Evolutionary conservation across 164 flowering plant species (phyloP).

Genomic region (Dillenia suffruticosa): DNA sequence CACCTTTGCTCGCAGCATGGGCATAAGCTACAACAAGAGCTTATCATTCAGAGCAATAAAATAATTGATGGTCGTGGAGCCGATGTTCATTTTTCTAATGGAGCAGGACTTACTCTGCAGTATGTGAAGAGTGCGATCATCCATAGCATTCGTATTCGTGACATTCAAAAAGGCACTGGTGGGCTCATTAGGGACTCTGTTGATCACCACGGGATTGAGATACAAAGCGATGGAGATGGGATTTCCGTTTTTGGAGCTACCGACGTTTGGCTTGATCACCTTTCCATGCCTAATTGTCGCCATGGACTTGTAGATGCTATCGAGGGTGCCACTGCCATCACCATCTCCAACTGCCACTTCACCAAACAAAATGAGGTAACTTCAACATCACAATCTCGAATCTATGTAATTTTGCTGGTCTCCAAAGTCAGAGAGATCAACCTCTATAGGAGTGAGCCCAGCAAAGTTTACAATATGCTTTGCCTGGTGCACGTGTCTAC

Average conservation of each 20-base stretch:
- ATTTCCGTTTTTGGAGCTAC: constrained; percentile 53
- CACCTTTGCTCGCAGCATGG: constrained; percentile 47
- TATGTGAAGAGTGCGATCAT: constrained; percentile 49
- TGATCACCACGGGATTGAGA: constrained; percentile 40
- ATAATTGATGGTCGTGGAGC: constrained; percentile 59
- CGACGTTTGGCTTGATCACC: constrained; percentile 65
- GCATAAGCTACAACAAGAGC: constrained; percentile 9
- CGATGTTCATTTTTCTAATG: constrained; percentile 41
- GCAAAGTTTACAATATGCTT: no score
- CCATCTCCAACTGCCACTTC: constrained; percentile 76
- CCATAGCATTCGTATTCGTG: constrained; percentile 49
- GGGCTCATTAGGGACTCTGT: constrained; percentile 54
- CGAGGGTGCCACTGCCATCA: constrained; percentile 62
- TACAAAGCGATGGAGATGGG: constrained; percentile 61
- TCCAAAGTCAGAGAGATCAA: no score
- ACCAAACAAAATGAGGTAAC: constrained; percentile 64
- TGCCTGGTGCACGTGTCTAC: no score
- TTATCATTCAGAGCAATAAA: constrained; percentile 31
- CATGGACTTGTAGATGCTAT: constrained; percentile 68
- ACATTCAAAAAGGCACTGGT: constrained; percentile 32
- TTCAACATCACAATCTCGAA: no score
- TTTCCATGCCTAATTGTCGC: constrained; percentile 47
- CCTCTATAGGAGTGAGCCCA: no score
- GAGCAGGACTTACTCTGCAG: constrained; percentile 57
- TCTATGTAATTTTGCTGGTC: no score